Conservation (phyloP, 495 filamentous ascomycete genomes). For the Podospora pseudopauciseta region DNA sequence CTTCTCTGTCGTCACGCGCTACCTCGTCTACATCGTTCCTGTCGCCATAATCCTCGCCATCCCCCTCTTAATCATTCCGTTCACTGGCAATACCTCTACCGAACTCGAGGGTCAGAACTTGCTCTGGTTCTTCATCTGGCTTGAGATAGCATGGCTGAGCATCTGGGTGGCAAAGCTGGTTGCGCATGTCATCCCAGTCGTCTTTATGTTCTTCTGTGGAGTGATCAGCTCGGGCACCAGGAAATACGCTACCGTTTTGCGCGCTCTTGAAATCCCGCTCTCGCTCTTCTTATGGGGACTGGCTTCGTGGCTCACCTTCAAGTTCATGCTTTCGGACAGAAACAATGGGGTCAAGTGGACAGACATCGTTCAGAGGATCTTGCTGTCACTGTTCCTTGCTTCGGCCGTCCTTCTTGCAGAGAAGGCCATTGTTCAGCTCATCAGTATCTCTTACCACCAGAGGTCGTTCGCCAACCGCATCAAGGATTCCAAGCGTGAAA, state of each 20-base stretch:
- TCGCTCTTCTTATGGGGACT: slow-evolving; percentile 86
- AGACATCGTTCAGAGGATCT: slow-evolving; percentile 60
- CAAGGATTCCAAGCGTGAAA: slow-evolving; percentile 79
- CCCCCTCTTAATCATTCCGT: slow-evolving; percentile 73
- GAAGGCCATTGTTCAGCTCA: slow-evolving; percentile 82
- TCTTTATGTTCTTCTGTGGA: slow-evolving; percentile 86
- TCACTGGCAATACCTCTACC: slow-evolving; percentile 39
- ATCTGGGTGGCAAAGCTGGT: slow-evolving; percentile 85
- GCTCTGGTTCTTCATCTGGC: slow-evolving; percentile 82
- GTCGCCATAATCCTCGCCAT: slow-evolving; percentile 70
- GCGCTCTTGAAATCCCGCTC: slow-evolving; percentile 75
- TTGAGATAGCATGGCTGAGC: slow-evolving; percentile 84
- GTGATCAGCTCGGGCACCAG: slow-evolving; percentile 87
- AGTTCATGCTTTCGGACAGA: slow-evolving; percentile 52
- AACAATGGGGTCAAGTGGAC: slow-evolving; percentile 34
- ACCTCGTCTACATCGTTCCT: slow-evolving; percentile 83
- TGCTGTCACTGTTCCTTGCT: slow-evolving; percentile 73
- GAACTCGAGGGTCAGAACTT: slow-evolving; percentile 48
- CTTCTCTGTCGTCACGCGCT: slow-evolving; percentile 82
- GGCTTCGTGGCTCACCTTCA: slow-evolving; percentile 75
- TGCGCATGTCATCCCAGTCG: slow-evolving; percentile 68
- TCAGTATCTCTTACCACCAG: slow-evolving; percentile 91
- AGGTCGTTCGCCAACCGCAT: slow-evolving; percentile 87
- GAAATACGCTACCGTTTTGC: slow-evolving; percentile 84
- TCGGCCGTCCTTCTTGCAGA: slow-evolving; percentile 74